Evolutionary conservation across 495 filamentous ascomycete species (phyloP), one percentile per base, ranked within the genome.

Genomic region (Lasiosphaeria miniovina): DNA sequence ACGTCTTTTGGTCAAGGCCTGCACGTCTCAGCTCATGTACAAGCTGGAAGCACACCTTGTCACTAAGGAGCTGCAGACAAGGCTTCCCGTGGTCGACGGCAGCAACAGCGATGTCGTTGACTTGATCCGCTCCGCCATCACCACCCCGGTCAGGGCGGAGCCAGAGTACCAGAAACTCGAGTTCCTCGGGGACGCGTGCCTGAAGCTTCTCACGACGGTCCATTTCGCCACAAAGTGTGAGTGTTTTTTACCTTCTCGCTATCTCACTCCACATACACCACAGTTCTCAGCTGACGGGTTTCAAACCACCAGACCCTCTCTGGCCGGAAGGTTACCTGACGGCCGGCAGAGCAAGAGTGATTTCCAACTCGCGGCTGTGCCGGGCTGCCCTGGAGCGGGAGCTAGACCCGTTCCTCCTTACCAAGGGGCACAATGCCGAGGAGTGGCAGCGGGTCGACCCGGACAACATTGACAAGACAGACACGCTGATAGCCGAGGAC

Each of bases 261-360:
- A 2, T 24, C 24, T 24, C 34, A 38, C 12, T 1, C 43, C 12
- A 46, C 43, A 46, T 14, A 11, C 8, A 4, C 15, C 1, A 46
- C 0, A 14, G 14, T 9, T 8, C 38, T 41, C 14, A 46, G 12
- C 5, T 46, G 15, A 46, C 43, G 8, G 4, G 12, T 24, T 24
- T 24, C 24, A 24, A 24, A 14, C 43, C 12, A 14, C 10, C 55
- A 58, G 71, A 88, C 55, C 80, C 77, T 0, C 75, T 75, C 6
- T 91, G 86, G 84, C 87, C 85, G 48, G 89, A 92, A 73, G 82
- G 85, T 0, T 87, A 85, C 57, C 77, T 93, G 0, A 82, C 86
- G 0, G 65, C 71, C 17, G 77, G 75, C 52, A 86, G 89, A 51
- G 81, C 84, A 57, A 76, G 75, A 6, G 69, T 87, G 4, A 82